Percentiles rank a stretch among this genome's conserved stretches.
These are phyloP conservation scores for Trichosporon inkin DNA, from an alignment of 1,284 basidiomycete species.

Conservation along the genomic window DNA sequence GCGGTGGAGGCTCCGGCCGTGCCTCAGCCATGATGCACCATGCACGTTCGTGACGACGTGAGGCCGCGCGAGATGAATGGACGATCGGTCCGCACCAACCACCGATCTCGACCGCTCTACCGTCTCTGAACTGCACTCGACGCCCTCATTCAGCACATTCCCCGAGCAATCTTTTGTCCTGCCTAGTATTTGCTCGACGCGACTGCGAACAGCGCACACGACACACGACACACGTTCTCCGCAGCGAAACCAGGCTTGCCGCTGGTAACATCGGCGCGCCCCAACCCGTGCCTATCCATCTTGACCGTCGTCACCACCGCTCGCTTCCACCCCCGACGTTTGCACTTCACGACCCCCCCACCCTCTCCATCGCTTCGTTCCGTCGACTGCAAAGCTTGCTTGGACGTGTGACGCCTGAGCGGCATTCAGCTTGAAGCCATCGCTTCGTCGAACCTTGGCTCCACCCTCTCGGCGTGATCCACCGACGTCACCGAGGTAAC, in stretches of 20 bases:
- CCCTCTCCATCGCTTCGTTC: background rate
- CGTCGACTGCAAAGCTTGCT: no score
- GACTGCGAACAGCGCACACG: background rate
- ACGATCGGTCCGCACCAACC: background rate
- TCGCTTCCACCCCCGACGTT: no score
- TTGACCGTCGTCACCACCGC: background rate
- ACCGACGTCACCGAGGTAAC: conserved; percentile 5
- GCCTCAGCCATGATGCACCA: background rate
- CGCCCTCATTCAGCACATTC: background rate
- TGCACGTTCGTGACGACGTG: conserved; percentile 1
- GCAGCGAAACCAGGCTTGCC: background rate
- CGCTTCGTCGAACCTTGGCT: background rate
- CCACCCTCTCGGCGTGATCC: background rate
- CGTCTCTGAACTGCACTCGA: background rate
- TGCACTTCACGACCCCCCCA: background rate
- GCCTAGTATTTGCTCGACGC: background rate
- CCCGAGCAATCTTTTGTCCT: background rate
- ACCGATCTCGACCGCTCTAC: background rate
- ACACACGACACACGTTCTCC: conserved; percentile 4
- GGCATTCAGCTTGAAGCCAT: background rate
- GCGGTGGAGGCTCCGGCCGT: conserved; percentile 8
- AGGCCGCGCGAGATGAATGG: background rate
- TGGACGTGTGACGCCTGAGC: no score
- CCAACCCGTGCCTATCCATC: background rate
- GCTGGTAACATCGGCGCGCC: background rate